A percentile compares a stretch with the other conserved stretches of the same genome.
Evolutionary conservation across 805 yeast genomes (phyloP).

Genomic region (Candida quercuum): DNA sequence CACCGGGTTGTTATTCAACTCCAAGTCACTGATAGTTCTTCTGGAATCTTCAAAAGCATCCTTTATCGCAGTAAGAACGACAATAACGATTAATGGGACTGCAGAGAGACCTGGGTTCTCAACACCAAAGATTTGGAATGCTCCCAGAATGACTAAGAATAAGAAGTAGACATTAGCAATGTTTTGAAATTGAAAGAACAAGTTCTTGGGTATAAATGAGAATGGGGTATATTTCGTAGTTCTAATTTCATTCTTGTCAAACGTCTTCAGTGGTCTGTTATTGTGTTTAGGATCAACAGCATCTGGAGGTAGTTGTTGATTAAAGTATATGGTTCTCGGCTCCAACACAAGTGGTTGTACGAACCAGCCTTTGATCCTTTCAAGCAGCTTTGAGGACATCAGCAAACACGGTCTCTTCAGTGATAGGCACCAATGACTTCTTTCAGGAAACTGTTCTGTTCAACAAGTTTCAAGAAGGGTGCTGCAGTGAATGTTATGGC

Average conservation of each 20-base stretch:
- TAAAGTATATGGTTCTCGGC: constrained; percentile 4
- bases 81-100: constrained; percentile 77
- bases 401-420: too few species aligned
- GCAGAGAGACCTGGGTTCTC: constrained; percentile 70
- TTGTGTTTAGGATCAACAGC: constrained; percentile 3
- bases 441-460: too few species aligned
- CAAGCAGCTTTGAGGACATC: not conserved
- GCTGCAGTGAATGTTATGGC: too few species aligned
- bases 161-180: constrained; percentile 89
- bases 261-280: constrained; percentile 4
- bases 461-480: too few species aligned
- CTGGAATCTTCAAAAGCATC: constrained; percentile 81
- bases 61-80: constrained; percentile 65
- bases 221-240: constrained; percentile 94
- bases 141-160: constrained; percentile 73
- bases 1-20: constrained; percentile 69
- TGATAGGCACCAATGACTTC: too few species aligned
- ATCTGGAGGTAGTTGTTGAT: constrained; percentile 1
- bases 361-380: constrained; percentile 1
- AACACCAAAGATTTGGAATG: constrained; percentile 72
- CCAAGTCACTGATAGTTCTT: constrained; percentile 65
- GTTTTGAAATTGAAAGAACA: constrained; percentile 74
- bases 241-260: constrained; percentile 66
- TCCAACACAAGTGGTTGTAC: constrained; percentile 1
- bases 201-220: constrained; percentile 81